Conservation (phyloP, 352 stramenopile species). For the Pythium aristosporum region DNA sequence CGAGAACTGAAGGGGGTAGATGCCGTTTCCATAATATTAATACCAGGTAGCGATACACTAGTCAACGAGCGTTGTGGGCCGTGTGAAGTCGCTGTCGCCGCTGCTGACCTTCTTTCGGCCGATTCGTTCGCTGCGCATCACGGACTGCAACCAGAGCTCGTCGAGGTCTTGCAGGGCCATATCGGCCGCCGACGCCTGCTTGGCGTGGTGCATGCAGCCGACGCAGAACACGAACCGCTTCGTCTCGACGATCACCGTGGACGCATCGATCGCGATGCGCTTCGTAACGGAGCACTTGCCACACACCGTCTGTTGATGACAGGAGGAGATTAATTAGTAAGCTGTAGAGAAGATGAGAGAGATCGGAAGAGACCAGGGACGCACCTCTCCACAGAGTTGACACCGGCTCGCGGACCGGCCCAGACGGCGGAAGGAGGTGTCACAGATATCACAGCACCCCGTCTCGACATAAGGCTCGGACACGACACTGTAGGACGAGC, state of each 20-base stretch:
- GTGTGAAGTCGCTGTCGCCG: conserved; percentile 1
- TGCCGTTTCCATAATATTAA: too few relatives aligned
- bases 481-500: background rate
- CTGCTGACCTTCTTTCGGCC: background rate
- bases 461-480: background rate
- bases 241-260: background rate
- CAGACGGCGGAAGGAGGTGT: background rate
- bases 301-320: conserved; percentile 8
- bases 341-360: background rate
- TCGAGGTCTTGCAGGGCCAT: conserved; percentile 10
- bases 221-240: conserved; percentile 19
- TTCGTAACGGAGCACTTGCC: conserved; percentile 18
- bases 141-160: conserved; percentile 1
- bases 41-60: too few relatives aligned
- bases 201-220: conserved; percentile 15
- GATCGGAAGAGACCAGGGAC: background rate
- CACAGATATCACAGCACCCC: conserved; percentile 13
- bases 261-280: conserved; percentile 15
- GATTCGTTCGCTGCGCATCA: background rate
- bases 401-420: background rate
- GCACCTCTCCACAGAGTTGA: conserved; percentile 13
- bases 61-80: conserved; percentile 1
- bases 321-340: too few relatives aligned
- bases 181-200: background rate
- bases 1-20: background rate